Evolutionary conservation across 495 filamentous ascomycete genomes (phyloP), one percentile per base, ranked within the genome.

Genomic region (Articulospora tetracladia): DNA sequence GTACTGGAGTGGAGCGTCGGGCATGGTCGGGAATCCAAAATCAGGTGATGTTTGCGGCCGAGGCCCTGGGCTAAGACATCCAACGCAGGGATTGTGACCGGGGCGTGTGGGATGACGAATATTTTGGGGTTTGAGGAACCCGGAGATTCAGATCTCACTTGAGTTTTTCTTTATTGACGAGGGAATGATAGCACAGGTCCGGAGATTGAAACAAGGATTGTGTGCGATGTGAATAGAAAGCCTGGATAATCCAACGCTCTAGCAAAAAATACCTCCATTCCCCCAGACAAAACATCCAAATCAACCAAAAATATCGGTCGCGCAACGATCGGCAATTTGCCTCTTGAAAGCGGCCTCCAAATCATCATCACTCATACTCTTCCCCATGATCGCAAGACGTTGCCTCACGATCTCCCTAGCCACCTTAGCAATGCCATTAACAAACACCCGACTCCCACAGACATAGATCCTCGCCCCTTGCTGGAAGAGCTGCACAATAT

Each of bases 391-490:
- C 3, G 3, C 39, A 12, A 44, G 8, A 19, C 39, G 11, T 17
- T 44, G 3, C 8, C 8, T 7, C 8, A 15, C 8, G 17, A 54
- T 32, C n/a, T 54, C 15, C 25, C 27, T 54, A 6, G 51, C 27
- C 25, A 19, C 51, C 6, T 22, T 34, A 2, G 23, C 28, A 28
- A 54, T 19, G 10, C 51, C 27, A 4, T 32, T 19, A 28, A 10
- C 27, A 8, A 54, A 30, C 25, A 8, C 27, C 20, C 17, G 4
- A 22, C 51, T 54, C 25, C 82, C 81, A 67, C 81, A 83, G 19
- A 84, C 75, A 67, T 77, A 82, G 1, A 82, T 69, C 28, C 76
- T 72, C 0, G 76, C 80, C 1, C 75, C 78, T 30, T 71, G 28
- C 0, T 71, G 67, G 58, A 78, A 78, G 36, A 80, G 57, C 13